Conservation (phyloP, 331 rosid species). For the Acacia concinna region DNA sequence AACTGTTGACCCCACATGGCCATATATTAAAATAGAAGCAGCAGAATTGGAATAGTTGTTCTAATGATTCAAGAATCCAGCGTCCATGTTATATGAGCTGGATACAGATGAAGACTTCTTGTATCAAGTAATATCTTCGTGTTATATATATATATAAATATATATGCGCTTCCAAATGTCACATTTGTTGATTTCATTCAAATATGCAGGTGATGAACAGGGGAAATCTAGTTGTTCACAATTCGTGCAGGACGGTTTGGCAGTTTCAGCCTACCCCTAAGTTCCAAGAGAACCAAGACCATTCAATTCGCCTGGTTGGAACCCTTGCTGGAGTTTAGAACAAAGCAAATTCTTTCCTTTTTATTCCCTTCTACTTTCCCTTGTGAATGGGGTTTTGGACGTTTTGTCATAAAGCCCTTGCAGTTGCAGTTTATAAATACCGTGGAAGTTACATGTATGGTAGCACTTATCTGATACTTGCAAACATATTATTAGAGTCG, state of each 20-base stretch:
- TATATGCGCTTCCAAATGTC: constrained; percentile 10
- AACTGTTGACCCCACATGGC: background rate
- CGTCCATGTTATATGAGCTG: background rate
- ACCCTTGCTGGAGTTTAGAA: background rate
- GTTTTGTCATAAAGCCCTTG: constrained; percentile 10
- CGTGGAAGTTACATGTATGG: background rate
- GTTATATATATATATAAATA: constrained; percentile 8
- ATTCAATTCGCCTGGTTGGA: constrained; percentile 10
- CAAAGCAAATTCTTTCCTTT: background rate
- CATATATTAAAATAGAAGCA: background rate
- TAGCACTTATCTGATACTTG: background rate
- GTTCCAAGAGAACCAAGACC: background rate
- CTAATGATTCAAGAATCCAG: background rate
- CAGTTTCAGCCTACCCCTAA: constrained; percentile 13
- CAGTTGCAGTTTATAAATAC: background rate
- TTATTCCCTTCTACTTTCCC: background rate
- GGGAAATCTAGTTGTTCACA: constrained; percentile 28
- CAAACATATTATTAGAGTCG: background rate
- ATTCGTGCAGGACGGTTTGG: constrained; percentile 24
- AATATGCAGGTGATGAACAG: constrained; percentile 35
- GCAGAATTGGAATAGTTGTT: background rate
- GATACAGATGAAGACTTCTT: background rate
- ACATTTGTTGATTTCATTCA: constrained; percentile 26
- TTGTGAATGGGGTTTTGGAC: constrained; percentile 4
- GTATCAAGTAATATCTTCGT: constrained; percentile 1